Evolutionary conservation across 1,284 basidiomycete genomes (phyloP), one percentile per base, ranked within the genome.

Genomic region (Testicularia cyperi): DNA sequence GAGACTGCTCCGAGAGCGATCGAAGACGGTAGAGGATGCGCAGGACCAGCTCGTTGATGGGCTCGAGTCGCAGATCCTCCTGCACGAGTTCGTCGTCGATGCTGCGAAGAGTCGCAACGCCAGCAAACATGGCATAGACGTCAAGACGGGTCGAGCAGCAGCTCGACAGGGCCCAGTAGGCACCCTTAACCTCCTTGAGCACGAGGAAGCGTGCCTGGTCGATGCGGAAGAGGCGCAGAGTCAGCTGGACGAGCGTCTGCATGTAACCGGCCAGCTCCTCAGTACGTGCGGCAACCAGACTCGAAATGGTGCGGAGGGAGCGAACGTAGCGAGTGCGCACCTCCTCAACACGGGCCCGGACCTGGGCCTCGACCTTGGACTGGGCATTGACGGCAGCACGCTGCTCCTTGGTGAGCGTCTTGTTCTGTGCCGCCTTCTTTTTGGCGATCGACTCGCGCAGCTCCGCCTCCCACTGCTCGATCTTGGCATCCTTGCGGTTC

Each of bases 11-110:
- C 0, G 88, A 86, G 2, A 92, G 79, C 48, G 85, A 88, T 23
- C 88, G 85, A 2, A 98, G 77, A 23, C 90, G 85, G 75, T 96
- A 90, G 1, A 99, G 80, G 2, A 97, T 85, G 15, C 94, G 88
- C 30, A 88, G 81, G 22, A 92, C 82, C 20, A 96, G 81, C 15
- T 82, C 90, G 24, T 57, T 54, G 16, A 65, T 44, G 10, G 70
- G 44, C 47, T 75, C 74, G 32, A 46, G 42, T 10, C 52, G 42
- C 44, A 68, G 64, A 27, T 72, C 69, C 26, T 69, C 55, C 29
- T 46, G 39, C 4, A 74, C 68, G 4, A 75, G 43, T 18, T 54
- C 41, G 14, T 67, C 61, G 39, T 67, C 55, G 30, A 72, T 56
- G 21, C 43, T 45, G 4, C 72, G 71, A 14, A 76, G 60, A 16